These are phyloP conservation scores for Cryptosporidium muris DNA, from an alignment of 169 alveolate genomes.

Conservation along the genomic window DNA sequence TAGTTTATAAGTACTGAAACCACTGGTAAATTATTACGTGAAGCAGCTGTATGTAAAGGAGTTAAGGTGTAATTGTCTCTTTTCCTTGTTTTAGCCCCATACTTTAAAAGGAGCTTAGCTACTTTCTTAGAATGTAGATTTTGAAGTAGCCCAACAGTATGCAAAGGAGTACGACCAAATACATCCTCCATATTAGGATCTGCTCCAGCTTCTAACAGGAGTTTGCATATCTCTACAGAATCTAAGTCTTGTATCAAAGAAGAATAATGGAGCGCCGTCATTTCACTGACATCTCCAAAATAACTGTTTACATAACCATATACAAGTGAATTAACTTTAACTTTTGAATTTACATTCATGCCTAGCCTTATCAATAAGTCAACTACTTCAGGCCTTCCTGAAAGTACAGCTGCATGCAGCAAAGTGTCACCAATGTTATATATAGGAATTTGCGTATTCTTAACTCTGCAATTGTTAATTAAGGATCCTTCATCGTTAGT, in stretches of 20 bases:
- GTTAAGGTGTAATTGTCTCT: slow-evolving; percentile 46
- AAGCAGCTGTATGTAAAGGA: slow-evolving; percentile 65
- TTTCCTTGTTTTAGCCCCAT: slow-evolving; percentile 22
- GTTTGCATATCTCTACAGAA: slow-evolving; percentile 35
- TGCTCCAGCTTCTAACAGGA: slow-evolving; percentile 55
- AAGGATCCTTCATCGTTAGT: no score
- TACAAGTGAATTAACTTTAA: slow-evolving; percentile 11
- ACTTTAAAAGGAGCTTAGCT: slow-evolving; percentile 10
- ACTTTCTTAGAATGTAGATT: slow-evolving; percentile 60
- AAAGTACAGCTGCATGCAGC: slow-evolving; percentile 59
- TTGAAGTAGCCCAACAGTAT: slow-evolving; percentile 40
- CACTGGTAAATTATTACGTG: slow-evolving; percentile 53
- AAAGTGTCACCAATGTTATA: slow-evolving; percentile 50
- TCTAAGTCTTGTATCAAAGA: slow-evolving; percentile 54
- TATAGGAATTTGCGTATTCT: slow-evolving; percentile 43
- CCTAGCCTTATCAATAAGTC: slow-evolving; percentile 4
- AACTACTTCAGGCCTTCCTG: slow-evolving; percentile 49
- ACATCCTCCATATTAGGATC: slow-evolving; percentile 43
- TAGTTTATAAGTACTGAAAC: slow-evolving; percentile 15
- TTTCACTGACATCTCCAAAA: slow-evolving; percentile 54
- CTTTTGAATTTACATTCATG: slow-evolving; percentile 46
- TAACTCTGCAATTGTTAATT: slow-evolving; percentile 25
- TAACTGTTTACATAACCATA: slow-evolving; percentile 38
- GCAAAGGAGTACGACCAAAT: slow-evolving; percentile 58
- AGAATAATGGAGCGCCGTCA: slow-evolving; percentile 60